A percentile compares a stretch with the other conserved stretches of the same genome.
phyloP scores from a whole-genome alignment of 495 filamentous ascomycete genomes.

The Xylaria flabelliformis region DNA sequence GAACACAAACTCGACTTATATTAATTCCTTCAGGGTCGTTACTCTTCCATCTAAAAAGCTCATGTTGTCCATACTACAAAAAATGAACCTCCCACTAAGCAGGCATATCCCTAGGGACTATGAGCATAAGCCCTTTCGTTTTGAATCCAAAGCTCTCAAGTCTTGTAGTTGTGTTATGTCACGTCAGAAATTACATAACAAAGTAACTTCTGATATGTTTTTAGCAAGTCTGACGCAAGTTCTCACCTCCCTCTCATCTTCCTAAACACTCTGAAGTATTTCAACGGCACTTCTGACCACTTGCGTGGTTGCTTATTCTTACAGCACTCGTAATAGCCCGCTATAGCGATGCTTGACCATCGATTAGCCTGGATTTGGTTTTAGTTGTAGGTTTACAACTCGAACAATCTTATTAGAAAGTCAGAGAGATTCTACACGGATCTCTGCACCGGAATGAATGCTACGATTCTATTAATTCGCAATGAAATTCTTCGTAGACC shows the following conservation, averaged over 20 bases:
- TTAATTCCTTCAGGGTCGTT: neutral
- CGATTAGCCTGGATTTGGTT: neutral
- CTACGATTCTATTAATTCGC: neutral
- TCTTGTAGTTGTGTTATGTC: neutral
- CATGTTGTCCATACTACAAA: neutral
- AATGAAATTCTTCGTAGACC: neutral
- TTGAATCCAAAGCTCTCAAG: neutral
- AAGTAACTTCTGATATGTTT: too few relatives aligned
- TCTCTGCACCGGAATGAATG: neutral
- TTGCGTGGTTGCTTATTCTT: neutral
- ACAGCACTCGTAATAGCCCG: neutral
- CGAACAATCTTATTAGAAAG: neutral
- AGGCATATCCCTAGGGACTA: neutral
- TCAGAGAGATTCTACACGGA: neutral
- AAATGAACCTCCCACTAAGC: neutral
- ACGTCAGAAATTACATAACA: too few relatives aligned
- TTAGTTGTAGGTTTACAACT: neutral
- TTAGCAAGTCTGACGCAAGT: neutral
- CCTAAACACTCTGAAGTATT: neutral
- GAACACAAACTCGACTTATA: neutral
- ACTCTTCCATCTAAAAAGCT: neutral
- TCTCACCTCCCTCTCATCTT: neutral
- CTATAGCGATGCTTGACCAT: neutral
- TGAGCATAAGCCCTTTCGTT: neutral
- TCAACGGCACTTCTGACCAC: neutral